These are phyloP conservation scores for Astragalus membranaceus DNA, from an alignment of 306 rosid species.

Conservation along the genomic window DNA sequence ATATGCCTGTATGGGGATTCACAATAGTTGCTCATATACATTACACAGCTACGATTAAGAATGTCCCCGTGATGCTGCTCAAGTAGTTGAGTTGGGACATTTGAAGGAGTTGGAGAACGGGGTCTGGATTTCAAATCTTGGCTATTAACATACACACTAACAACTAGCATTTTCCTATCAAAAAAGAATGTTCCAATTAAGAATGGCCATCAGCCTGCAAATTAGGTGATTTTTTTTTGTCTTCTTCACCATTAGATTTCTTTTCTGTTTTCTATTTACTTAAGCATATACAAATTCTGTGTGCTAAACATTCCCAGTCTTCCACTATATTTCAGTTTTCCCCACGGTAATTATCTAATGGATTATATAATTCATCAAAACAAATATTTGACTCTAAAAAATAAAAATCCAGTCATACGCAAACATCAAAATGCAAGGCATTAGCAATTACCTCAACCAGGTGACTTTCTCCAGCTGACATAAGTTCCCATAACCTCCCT, in stretches of 20 bases:
- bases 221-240: neutral
- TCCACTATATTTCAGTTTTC: neutral
- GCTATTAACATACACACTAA: too few relatives aligned
- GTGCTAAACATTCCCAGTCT: neutral
- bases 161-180: too few relatives aligned
- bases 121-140: too few relatives aligned
- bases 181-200: too few relatives aligned
- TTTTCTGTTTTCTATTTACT: neutral
- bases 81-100: too few relatives aligned
- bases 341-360: neutral
- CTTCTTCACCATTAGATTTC: neutral
- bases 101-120: too few relatives aligned
- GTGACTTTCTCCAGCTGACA: conserved; percentile 82
- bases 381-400: neutral
- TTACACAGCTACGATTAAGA: conserved; percentile 3
- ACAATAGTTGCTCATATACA: neutral
- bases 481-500: conserved; percentile 95
- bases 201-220: neutral
- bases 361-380: neutral
- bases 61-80: neutral
- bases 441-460: conserved; percentile 62
- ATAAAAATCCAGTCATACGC: conserved; percentile 1
- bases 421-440: neutral
- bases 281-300: neutral
- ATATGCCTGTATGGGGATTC: neutral